Evolutionary conservation across 1,284 basidiomycete genomes (phyloP).

Genomic region (Termitomyces sp.): DNA sequence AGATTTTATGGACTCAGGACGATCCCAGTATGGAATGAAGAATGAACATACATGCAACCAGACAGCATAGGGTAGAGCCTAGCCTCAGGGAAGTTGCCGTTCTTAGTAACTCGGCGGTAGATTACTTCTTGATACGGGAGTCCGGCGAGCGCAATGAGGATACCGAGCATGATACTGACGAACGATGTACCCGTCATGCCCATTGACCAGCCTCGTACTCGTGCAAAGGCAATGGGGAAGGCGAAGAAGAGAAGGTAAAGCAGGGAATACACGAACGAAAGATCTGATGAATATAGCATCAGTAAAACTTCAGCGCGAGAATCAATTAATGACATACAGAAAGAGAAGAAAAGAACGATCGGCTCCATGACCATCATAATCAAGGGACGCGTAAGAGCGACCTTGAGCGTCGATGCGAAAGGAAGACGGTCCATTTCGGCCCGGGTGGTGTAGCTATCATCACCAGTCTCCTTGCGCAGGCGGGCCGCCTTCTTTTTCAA

Average conservation of each 20-base stretch:
- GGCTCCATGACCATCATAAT: constrained; percentile 38
- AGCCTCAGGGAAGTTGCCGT: constrained; percentile 45
- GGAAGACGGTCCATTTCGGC: constrained; percentile 30
- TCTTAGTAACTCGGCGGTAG: constrained; percentile 27
- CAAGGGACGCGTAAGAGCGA: constrained; percentile 34
- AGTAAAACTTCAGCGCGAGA: not conserved
- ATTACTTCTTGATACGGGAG: constrained; percentile 31
- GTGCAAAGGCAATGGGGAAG: constrained; percentile 33
- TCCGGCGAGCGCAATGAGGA: constrained; percentile 26
- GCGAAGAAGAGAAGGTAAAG: constrained; percentile 37
- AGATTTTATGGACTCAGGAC: too few species aligned
- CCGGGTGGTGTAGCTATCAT: constrained; percentile 27
- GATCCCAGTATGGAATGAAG: constrained; percentile 8
- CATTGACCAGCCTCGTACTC: constrained; percentile 35
- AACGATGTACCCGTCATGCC: constrained; percentile 48
- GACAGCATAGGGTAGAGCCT: constrained; percentile 45
- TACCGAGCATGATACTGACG: constrained; percentile 42
- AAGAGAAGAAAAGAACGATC: constrained; percentile 41
- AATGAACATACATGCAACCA: constrained; percentile 36
- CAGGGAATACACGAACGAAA: constrained; percentile 22
- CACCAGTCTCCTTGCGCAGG: constrained; percentile 30
- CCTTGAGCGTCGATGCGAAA: constrained; percentile 26
- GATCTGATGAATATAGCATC: constrained; percentile 14
- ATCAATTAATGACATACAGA: constrained; percentile 26
- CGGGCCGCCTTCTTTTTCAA: constrained; percentile 35